Evolutionary conservation across 1,284 basidiomycete genomes (phyloP).

Genomic region (Tilletia walkeri): DNA sequence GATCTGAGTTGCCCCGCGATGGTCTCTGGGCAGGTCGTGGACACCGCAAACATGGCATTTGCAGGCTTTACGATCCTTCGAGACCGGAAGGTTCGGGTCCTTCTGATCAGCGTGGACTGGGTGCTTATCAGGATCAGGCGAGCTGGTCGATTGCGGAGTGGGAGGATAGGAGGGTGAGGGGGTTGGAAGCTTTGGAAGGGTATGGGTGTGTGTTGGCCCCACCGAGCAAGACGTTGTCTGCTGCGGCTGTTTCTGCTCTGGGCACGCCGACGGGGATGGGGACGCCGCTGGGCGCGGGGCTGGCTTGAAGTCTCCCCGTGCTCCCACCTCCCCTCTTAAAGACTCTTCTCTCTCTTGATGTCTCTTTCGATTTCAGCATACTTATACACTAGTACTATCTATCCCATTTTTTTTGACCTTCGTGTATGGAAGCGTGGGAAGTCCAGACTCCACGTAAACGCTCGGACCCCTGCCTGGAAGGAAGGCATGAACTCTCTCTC

Average conservation of each 20-base stretch:
- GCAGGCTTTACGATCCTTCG: slow-evolving; percentile 25
- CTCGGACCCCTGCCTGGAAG: too few species aligned
- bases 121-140: slow-evolving; percentile 18
- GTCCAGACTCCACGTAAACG: too few species aligned
- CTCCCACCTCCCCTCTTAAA: too few species aligned
- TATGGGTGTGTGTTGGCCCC: slow-evolving; percentile 6
- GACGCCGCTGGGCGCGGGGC: background rate
- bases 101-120: slow-evolving; percentile 31
- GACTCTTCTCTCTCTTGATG: too few species aligned
- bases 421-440: too few species aligned
- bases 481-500: too few species aligned
- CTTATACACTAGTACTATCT: too few species aligned
- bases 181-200: slow-evolving; percentile 17
- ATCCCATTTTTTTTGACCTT: too few species aligned
- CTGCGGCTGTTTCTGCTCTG: slow-evolving; percentile 4
- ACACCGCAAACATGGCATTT: slow-evolving; percentile 26
- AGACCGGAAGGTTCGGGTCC: slow-evolving; percentile 27
- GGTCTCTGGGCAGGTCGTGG: background rate
- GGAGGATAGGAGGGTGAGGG: slow-evolving; percentile 27
- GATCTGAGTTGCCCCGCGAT: slow-evolving; percentile 12
- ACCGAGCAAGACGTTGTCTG: background rate
- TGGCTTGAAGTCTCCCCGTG: too few species aligned
- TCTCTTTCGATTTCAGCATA: too few species aligned
- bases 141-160: slow-evolving; percentile 30
- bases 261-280: slow-evolving; percentile 11